These are phyloP conservation scores for Cercospora sp. DNA, from an alignment of 2,329 filamentous ascomycete genomes.

Conservation along the genomic window DNA sequence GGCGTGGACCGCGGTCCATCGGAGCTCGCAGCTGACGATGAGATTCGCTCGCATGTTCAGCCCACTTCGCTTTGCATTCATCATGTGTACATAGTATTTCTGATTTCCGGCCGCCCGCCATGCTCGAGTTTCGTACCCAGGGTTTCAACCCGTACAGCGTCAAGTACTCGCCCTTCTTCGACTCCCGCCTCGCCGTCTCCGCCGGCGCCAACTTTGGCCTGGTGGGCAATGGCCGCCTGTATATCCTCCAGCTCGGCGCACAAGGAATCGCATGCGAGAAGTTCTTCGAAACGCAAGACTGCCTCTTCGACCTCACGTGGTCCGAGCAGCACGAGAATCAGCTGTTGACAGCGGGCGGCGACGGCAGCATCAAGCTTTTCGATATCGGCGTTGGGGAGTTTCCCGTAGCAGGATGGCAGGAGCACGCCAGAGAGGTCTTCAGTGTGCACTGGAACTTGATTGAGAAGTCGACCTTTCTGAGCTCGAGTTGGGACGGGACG, in stretches of 20 bases:
- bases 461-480: conserved; percentile 85
- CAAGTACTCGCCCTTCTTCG: conserved; percentile 98
- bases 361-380: conserved; percentile 93
- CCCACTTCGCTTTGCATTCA: not conserved
- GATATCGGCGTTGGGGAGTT: conserved; percentile 79
- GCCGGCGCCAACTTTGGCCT: conserved; percentile 94
- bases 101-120: not conserved
- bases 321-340: conserved; percentile 97
- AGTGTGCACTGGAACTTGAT: conserved; percentile 90
- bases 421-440: conserved; percentile 91
- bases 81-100: conserved; percentile 4
- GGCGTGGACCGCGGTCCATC: not conserved
- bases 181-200: conserved; percentile 87
- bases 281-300: conserved; percentile 94
- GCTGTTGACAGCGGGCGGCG: conserved; percentile 81
- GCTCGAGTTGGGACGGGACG: conserved; percentile 93
- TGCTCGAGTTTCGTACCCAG: conserved; percentile 83
- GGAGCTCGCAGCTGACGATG: not conserved
- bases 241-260: conserved; percentile 77
- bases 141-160: conserved; percentile 96
- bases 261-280: conserved; percentile 83
- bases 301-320: conserved; percentile 92
- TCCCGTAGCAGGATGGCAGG: conserved; percentile 87
- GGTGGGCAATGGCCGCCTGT: conserved; percentile 90
- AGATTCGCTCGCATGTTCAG: not conserved